Base-by-base conservation (phyloP, 139 green algal species). In the Desmodesmus armatus region DNA sequence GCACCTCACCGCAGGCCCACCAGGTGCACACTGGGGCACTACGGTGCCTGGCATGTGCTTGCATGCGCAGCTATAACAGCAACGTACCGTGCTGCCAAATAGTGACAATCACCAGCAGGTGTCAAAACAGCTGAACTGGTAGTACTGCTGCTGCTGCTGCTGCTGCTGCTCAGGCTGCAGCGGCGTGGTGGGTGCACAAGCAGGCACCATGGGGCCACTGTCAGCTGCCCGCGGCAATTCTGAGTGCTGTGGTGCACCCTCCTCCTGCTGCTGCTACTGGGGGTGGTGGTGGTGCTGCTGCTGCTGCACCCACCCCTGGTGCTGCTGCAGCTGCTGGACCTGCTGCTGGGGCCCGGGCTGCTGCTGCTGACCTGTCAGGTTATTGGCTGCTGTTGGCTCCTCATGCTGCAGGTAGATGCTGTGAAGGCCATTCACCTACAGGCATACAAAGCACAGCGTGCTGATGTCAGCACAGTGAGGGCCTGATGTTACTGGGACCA, bases 331-430 rank as follows among this genome's bases (percentile, higher is more conserved):
- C n/a, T 41, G 11, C 25, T n/a, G 17, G 9, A 5, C 9, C 60
- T 4, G 60, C 60, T 78, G 70, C 41, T 40, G 15, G 7, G 41
- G 70, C 43, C 60, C 25, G 23, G 69, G 1, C 0, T 27, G n/a
- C 15, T 33, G 2, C 3, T 41, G 1, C 13, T 25, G 35, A 7
- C 37, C 13, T 15, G 37, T 31, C 11, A 33, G 11, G 37, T 19
- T 75, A 21, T 27, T 49, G 31, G 47, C 40, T 31, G 25, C 72
- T 3, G 3, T 29, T n/a, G 25, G 43, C 15, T 66, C 72, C 29
- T 62, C 85, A 43, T 85, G 81, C 19, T 83, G 58, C 29, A 85
- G 85, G 76, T 88, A 88, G 41, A 88, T 88, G 27, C 41, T 44
- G 31, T 63, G 82, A 11, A 88, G 67, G 2, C 78, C 85, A 31